Percentiles rank a stretch among this genome's conserved stretches.
These are phyloP conservation scores for Polytrichum commune DNA, from an alignment of 225 moss, liverwort and hornwort species.

Conservation along the genomic window DNA sequence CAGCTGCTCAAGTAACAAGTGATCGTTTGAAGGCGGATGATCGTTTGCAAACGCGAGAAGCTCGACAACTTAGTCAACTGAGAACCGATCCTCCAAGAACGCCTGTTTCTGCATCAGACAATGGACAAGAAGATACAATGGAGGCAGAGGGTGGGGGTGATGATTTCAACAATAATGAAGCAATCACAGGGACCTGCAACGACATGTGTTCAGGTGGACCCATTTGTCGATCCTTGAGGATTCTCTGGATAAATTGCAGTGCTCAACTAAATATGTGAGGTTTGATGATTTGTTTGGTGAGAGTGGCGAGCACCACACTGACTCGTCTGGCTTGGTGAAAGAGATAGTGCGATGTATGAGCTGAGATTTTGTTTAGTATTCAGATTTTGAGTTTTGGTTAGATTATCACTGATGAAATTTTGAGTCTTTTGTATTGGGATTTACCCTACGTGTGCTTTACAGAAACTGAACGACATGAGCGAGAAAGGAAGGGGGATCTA, in stretches of 20 bases:
- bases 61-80: constrained; percentile 29
- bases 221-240: not conserved
- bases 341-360: too few species aligned
- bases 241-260: constrained; percentile 5
- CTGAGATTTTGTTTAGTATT: too few species aligned
- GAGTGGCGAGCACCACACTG: too few species aligned
- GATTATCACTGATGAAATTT: too few species aligned
- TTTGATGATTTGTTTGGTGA: too few species aligned
- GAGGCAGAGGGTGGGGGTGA: constrained; percentile 61
- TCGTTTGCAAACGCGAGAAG: constrained; percentile 36
- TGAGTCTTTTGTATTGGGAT: too few species aligned
- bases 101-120: constrained; percentile 26
- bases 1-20: constrained; percentile 20
- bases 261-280: not conserved
- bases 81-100: constrained; percentile 13
- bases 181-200: constrained; percentile 85
- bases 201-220: constrained; percentile 89
- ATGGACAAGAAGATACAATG: constrained; percentile 37
- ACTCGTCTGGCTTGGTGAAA: too few species aligned
- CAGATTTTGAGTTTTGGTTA: too few species aligned
- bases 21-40: constrained; percentile 30
- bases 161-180: constrained; percentile 60
- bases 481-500: constrained; percentile 96
- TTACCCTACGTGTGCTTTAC: constrained; percentile 20
- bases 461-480: constrained; percentile 87